These are phyloP conservation scores for Schwanniomyces polymorphus DNA, from an alignment of 805 yeast genomes.

Conservation along the genomic window DNA sequence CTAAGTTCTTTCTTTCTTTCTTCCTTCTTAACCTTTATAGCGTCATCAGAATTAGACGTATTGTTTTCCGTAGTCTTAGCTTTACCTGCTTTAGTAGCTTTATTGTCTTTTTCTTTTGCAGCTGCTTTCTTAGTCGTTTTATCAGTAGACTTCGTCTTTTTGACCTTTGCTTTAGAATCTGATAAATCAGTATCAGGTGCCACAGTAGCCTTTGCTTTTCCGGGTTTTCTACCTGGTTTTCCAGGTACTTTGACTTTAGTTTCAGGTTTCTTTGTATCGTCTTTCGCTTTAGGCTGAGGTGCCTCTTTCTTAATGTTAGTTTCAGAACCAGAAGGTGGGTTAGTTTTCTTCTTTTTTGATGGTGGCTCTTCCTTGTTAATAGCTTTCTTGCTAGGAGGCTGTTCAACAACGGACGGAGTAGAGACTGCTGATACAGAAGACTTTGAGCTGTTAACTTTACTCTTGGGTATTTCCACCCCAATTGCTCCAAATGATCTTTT, in stretches of 20 bases:
- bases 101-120: not conserved
- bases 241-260: not conserved
- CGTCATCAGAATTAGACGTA: not conserved
- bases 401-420: not conserved
- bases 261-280: not conserved
- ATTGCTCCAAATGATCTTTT: not conserved
- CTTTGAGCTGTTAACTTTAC: not conserved
- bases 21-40: slow-evolving; percentile 4
- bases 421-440: not conserved
- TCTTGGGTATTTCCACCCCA: not conserved
- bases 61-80: not conserved
- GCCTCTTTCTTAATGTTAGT: not conserved
- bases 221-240: not conserved
- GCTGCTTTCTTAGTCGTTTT: not conserved
- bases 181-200: not conserved
- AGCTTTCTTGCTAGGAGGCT: not conserved
- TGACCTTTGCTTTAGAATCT: not conserved
- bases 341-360: not conserved
- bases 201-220: not conserved
- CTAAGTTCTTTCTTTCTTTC: not conserved
- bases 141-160: not conserved
- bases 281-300: not conserved
- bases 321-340: not conserved
- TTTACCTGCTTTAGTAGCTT: not conserved
- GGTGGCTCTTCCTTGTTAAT: not conserved